A percentile compares a stretch with the other conserved stretches of the same genome.
Evolutionary conservation across 345 rosid genomes (phyloP).

Genomic region (Jatropha curcas): DNA sequence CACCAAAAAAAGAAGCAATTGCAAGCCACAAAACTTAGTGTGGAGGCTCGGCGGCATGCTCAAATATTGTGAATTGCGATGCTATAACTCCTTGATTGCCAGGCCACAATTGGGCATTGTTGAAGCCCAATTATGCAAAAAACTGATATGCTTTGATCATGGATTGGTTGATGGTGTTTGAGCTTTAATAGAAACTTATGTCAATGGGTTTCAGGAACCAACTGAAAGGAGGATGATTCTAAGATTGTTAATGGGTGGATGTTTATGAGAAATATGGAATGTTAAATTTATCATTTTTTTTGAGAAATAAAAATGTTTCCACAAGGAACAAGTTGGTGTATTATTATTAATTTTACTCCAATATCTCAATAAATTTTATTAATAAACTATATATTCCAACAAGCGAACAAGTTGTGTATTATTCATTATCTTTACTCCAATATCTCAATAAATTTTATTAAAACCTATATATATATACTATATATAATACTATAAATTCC

Average conservation of each 20-base stretch:
- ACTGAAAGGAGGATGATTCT: neutral
- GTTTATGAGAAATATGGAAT: neutral
- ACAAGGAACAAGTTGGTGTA: too few relatives aligned
- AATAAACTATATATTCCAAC: too few relatives aligned
- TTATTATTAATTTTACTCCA: too few relatives aligned
- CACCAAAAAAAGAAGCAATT: conserved; percentile 86
- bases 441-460: too few relatives aligned
- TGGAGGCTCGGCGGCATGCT: conserved; percentile 98
- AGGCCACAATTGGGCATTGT: neutral
- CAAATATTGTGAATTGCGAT: conserved; percentile 58
- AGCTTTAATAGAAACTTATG: neutral
- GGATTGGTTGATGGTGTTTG: neutral
- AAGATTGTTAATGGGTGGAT: conserved; percentile 1
- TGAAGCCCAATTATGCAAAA: neutral
- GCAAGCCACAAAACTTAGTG: conserved; percentile 90
- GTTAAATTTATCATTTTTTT: neutral
- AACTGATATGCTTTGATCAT: neutral
- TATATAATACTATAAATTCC: too few relatives aligned
- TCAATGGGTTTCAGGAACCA: neutral
- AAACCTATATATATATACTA: too few relatives aligned
- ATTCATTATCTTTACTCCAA: too few relatives aligned
- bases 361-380: too few relatives aligned
- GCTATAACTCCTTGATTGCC: neutral
- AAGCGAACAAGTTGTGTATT: too few relatives aligned
- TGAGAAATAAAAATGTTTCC: neutral